Conservation (phyloP, 192 early-diverging fungal genomes). For the Chytriomyces hyalinus region DNA sequence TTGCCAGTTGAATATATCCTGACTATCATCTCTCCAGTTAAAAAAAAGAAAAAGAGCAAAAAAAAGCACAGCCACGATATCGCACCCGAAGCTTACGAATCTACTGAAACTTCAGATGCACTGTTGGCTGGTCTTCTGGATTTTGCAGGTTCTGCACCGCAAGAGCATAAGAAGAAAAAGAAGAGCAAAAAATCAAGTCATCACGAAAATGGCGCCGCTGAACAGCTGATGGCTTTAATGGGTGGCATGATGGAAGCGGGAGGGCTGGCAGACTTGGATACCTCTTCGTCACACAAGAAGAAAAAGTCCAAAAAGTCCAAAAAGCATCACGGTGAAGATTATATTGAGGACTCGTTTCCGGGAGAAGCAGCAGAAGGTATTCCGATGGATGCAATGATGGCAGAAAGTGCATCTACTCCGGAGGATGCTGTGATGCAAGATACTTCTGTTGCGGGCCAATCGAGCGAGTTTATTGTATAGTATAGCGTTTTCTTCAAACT, state of each 20-base stretch:
- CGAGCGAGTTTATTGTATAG: not conserved
- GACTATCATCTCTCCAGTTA: not conserved
- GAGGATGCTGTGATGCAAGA: not conserved
- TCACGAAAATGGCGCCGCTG: constrained; percentile 2
- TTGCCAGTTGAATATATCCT: not conserved
- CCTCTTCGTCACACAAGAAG: constrained; percentile 9
- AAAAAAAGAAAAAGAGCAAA: constrained; percentile 46
- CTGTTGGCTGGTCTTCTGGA: constrained; percentile 22
- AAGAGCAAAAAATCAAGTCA: constrained; percentile 23
- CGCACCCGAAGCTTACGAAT: not conserved
- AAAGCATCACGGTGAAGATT: constrained; percentile 23
- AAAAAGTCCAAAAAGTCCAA: constrained; percentile 40
- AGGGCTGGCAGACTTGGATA: not conserved
- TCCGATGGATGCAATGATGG: not conserved
- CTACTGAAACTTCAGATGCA: constrained; percentile 1
- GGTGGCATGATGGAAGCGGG: not conserved
- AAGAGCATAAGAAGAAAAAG: constrained; percentile 23
- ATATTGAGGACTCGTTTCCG: constrained; percentile 4
- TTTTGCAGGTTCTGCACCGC: not conserved
- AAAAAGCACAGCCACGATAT: constrained; percentile 36
- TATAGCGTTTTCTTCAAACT: not conserved
- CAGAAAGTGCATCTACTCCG: not conserved
- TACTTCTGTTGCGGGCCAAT: not conserved
- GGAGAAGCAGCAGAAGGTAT: constrained; percentile 1
- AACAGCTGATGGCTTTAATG: constrained; percentile 10